Evolutionary conservation across 768 basidiomycete genomes (phyloP).

Genomic region (Termitomyces heimii): DNA sequence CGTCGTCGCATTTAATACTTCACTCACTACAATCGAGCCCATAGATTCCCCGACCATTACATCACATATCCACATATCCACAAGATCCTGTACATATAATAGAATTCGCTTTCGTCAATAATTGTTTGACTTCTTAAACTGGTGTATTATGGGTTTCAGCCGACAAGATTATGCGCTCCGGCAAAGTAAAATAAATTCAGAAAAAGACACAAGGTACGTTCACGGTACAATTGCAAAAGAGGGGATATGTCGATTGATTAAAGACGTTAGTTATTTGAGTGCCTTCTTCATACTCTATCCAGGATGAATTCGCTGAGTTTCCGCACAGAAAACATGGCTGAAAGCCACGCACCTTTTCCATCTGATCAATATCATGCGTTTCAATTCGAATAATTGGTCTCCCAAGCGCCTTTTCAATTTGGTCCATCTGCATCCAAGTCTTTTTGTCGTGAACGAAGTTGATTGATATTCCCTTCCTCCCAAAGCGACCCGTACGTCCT

Average conservation of each 20-base stretch:
- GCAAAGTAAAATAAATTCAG: not conserved
- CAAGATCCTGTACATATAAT: slow-evolving; percentile 10
- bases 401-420: slow-evolving; percentile 76
- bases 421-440: slow-evolving; percentile 87
- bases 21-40: slow-evolving; percentile 1
- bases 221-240: not conserved
- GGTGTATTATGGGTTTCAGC: not conserved
- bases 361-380: slow-evolving; percentile 85
- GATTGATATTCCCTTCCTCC: slow-evolving; percentile 93
- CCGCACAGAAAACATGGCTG: not conserved
- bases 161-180: not conserved
- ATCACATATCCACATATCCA: slow-evolving; percentile 3
- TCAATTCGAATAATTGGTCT: slow-evolving; percentile 81
- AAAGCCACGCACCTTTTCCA: slow-evolving; percentile 72
- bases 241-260: not conserved
- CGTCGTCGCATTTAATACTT: slow-evolving; percentile 4
- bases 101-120: slow-evolving; percentile 9
- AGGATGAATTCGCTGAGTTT: not conserved
- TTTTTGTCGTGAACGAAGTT: slow-evolving; percentile 92
- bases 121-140: not conserved
- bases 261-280: slow-evolving; percentile 52
- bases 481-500: slow-evolving; percentile 98
- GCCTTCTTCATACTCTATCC: slow-evolving; percentile 81
- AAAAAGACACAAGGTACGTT: not conserved
- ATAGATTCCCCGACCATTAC: slow-evolving; percentile 7